Conservation (phyloP, 2,329 filamentous ascomycete species). For the Fusarium bactridioides region DNA sequence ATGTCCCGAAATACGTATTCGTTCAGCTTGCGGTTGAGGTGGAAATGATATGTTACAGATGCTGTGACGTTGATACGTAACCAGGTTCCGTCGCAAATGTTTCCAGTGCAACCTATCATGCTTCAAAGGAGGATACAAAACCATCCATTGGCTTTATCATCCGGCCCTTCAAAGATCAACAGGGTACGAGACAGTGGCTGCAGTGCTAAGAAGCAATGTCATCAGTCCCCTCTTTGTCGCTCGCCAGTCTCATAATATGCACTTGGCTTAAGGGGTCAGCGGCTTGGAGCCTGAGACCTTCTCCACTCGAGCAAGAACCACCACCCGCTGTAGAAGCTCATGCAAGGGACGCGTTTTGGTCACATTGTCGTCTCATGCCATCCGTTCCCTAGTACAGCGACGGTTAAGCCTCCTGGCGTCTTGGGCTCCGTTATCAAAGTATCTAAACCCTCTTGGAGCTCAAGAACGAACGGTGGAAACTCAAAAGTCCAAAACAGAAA, state of each 20-base stretch:
- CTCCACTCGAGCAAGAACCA: constrained; percentile 13
- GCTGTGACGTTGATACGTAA: constrained; percentile 18
- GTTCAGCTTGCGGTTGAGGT: neutral
- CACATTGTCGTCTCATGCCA: constrained; percentile 29
- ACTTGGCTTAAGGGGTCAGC: constrained; percentile 20
- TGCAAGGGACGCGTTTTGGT: constrained; percentile 33
- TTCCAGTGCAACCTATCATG: constrained; percentile 16
- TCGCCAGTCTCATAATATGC: neutral
- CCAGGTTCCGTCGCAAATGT: constrained; percentile 9
- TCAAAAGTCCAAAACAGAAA: constrained; percentile 29
- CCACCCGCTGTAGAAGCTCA: constrained; percentile 33
- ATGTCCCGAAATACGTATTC: neutral
- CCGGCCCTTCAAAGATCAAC: neutral
- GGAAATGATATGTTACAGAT: constrained; percentile 1
- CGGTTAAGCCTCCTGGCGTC: constrained; percentile 16
- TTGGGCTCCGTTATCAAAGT: neutral
- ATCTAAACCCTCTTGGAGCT: constrained; percentile 16
- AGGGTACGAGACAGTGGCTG: neutral
- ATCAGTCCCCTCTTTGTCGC: neutral
- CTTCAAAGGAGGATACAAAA: constrained; percentile 2
- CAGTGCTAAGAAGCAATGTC: neutral
- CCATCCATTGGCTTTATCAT: constrained; percentile 9
- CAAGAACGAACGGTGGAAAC: constrained; percentile 20
- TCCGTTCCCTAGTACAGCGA: constrained; percentile 21
- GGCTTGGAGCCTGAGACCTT: constrained; percentile 28